Conservation (phyloP, 805 yeast species). For the Tetrapisispora iriomotensis region DNA sequence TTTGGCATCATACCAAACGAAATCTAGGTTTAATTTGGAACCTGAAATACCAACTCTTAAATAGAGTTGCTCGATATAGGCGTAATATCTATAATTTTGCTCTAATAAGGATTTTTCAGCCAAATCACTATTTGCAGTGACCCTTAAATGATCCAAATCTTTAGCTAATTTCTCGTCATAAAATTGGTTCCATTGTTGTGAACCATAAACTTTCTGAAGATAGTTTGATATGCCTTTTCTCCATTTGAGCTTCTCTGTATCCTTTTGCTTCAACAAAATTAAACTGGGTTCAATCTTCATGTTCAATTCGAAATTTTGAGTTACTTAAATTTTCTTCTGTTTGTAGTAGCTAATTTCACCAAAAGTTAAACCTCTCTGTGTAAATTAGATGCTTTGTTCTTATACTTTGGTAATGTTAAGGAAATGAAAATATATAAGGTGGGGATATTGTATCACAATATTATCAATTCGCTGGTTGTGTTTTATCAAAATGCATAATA, state of each 20-base stretch:
- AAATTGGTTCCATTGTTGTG: conserved; percentile 24
- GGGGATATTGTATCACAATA: no score
- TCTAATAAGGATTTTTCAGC: conserved; percentile 25
- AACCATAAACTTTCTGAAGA: conserved; percentile 24
- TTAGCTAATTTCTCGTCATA: conserved; percentile 21
- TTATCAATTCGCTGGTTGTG: no score
- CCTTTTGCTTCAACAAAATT: conserved; percentile 19
- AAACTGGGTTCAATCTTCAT: conserved; percentile 6
- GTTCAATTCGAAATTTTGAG: not conserved
- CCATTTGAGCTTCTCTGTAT: conserved; percentile 26
- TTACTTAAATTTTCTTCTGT: no score
- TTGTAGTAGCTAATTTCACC: not conserved
- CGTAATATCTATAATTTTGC: conserved; percentile 53
- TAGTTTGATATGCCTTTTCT: conserved; percentile 23
- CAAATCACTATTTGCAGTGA: conserved; percentile 26
- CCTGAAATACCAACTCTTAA: conserved; percentile 60
- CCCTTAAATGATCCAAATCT: conserved; percentile 23
- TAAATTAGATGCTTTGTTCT: no score
- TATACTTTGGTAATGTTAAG: no score
- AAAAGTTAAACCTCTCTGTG: no score
- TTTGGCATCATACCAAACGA: conserved; percentile 78
- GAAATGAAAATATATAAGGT: no score
- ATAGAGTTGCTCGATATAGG: conserved; percentile 71
- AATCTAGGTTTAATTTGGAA: conserved; percentile 47
- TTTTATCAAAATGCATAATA: no score